phyloP scores from a whole-genome alignment of 2,329 filamentous ascomycete genomes.

The Macrophomina phaseolina region DNA sequence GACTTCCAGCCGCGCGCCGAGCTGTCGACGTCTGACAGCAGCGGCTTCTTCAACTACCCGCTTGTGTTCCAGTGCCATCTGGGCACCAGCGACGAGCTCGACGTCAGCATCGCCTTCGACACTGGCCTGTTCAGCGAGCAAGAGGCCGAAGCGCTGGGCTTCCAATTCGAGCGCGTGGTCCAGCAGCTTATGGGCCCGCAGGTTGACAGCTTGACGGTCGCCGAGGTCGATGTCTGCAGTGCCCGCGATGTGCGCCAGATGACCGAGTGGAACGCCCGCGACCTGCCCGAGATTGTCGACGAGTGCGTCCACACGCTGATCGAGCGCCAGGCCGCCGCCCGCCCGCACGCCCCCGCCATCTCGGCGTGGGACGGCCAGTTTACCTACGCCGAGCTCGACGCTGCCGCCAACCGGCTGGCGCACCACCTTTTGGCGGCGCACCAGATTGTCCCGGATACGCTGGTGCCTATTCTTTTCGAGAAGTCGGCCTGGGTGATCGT shows the following conservation, averaged over 20 bases:
- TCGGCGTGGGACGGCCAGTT: slow-evolving; percentile 58
- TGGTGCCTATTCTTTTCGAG: slow-evolving; percentile 11
- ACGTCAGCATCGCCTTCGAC: neutral
- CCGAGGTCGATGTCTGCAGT: neutral
- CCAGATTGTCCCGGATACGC: slow-evolving; percentile 28
- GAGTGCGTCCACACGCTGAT: slow-evolving; percentile 56
- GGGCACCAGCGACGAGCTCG: neutral
- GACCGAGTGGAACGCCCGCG: neutral
- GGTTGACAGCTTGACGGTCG: neutral
- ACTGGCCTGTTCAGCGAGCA: neutral
- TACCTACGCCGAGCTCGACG: slow-evolving; percentile 55
- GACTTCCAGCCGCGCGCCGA: neutral
- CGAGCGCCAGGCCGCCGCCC: slow-evolving; percentile 44
- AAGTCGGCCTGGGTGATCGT: slow-evolving; percentile 37
- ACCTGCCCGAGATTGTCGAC: slow-evolving; percentile 35
- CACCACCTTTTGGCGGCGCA: slow-evolving; percentile 41
- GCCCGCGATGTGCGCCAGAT: neutral
- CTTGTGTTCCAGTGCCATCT: slow-evolving; percentile 7
- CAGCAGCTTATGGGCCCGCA: slow-evolving; percentile 10
- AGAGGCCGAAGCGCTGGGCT: slow-evolving; percentile 4
- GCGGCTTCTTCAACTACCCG: slow-evolving; percentile 8
- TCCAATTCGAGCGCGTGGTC: slow-evolving; percentile 20
- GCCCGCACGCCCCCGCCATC: slow-evolving; percentile 52
- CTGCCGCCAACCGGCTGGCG: slow-evolving; percentile 42
- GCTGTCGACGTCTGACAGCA: neutral